Evolutionary conservation across 331 rosid species (phyloP).

Genomic region (Dryas integrifolia): DNA sequence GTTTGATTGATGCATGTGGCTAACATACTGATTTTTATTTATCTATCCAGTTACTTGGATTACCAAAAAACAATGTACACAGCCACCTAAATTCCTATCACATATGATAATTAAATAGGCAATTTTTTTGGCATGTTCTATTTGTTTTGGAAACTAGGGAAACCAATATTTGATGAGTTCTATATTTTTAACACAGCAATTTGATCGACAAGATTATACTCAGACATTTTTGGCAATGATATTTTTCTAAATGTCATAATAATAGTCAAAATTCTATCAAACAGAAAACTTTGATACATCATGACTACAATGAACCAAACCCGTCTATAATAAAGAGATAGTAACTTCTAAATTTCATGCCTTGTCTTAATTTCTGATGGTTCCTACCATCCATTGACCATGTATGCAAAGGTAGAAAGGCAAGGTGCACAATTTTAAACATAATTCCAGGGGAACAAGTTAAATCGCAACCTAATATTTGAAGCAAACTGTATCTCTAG

Average conservation of each 20-base stretch:
- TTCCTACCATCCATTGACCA: not conserved
- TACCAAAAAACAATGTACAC: too few species aligned
- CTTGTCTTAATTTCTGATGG: not conserved
- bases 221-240: not conserved
- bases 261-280: not conserved
- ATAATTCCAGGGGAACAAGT: not conserved
- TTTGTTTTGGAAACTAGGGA: not conserved
- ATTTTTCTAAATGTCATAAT: not conserved
- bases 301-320: not conserved
- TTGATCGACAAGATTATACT: too few species aligned
- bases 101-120: not conserved
- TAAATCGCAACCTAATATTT: not conserved
- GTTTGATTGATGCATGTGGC: too few species aligned
- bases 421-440: not conserved
- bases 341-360: slow-evolving; percentile 4
- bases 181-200: not conserved
- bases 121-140: not conserved
- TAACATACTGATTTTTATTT: too few species aligned
- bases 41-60: not conserved
- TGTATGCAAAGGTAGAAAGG: not conserved
- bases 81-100: not conserved
- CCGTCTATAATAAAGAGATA: not conserved
- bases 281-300: not conserved
- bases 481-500: slow-evolving; percentile 21
- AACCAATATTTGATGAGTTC: not conserved